These are phyloP conservation scores for Areca catechu DNA, from an alignment of 176 grass and related monocot species.

Conservation along the genomic window DNA sequence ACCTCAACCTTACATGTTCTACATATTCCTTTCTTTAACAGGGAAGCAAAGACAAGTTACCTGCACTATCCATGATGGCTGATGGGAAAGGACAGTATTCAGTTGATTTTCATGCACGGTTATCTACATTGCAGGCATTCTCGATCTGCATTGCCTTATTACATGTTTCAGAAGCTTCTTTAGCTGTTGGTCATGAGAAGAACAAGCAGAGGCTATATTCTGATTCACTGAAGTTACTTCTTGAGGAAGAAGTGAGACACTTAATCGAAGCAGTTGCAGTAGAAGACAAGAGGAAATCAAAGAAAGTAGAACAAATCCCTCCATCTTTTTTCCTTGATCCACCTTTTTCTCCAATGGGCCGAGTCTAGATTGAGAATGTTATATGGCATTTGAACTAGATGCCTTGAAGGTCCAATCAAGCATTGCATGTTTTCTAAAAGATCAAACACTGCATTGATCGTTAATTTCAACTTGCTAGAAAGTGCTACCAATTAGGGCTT, in stretches of 20 bases:
- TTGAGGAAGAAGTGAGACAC: constrained; percentile 89
- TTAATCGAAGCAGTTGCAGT: constrained; percentile 59
- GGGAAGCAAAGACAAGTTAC: constrained; percentile 75
- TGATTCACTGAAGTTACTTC: constrained; percentile 67
- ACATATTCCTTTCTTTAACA: constrained; percentile 34
- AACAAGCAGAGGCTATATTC: constrained; percentile 64
- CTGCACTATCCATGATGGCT: constrained; percentile 52
- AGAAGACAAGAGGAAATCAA: constrained; percentile 72
- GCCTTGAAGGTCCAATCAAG: too few species aligned
- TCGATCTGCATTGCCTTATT: constrained; percentile 79
- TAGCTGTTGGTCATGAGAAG: constrained; percentile 48
- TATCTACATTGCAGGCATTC: constrained; percentile 79
- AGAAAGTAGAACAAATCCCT: constrained; percentile 41
- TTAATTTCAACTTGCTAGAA: too few species aligned
- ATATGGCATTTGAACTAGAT: too few species aligned
- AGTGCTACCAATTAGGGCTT: too few species aligned
- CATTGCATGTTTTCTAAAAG: too few species aligned
- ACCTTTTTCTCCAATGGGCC: constrained; percentile 80
- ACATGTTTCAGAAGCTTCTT: constrained; percentile 65
- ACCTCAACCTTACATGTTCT: constrained; percentile 3
- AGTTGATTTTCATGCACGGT: constrained; percentile 69
- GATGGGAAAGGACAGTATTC: constrained; percentile 53
- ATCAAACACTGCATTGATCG: too few species aligned
- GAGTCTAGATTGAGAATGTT: constrained; percentile 39
- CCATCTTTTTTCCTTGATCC: constrained; percentile 43